Evolutionary conservation across 2,329 filamentous ascomycete genomes (phyloP).

Genomic region (Aspergillus costaricaensis): DNA sequence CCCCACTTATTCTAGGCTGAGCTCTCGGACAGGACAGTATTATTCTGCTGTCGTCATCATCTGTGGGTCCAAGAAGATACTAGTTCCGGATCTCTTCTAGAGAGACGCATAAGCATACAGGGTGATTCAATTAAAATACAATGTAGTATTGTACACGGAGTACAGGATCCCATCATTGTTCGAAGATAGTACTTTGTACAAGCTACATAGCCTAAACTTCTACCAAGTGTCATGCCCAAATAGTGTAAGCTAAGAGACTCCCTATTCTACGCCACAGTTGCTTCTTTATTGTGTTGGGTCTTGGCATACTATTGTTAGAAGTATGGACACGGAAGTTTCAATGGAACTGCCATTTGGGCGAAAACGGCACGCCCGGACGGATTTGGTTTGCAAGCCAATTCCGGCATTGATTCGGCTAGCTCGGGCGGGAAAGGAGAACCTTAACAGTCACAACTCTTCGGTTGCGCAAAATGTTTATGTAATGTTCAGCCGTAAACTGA

Average conservation of each 20-base stretch:
- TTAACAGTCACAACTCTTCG: not conserved
- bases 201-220: too few relatives aligned
- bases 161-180: not conserved
- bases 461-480: too few relatives aligned
- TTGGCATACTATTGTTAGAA: not conserved
- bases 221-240: too few relatives aligned
- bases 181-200: not conserved
- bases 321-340: not conserved
- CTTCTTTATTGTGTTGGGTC: not conserved
- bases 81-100: not conserved
- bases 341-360: not conserved
- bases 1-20: not conserved
- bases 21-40: not conserved
- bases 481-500: too few relatives aligned
- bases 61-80: not conserved
- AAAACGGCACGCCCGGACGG: not conserved
- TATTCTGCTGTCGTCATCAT: conserved; percentile 5
- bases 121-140: too few relatives aligned
- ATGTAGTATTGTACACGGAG: too few relatives aligned
- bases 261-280: too few relatives aligned
- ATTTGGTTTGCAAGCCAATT: not conserved
- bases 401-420: not conserved
- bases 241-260: too few relatives aligned
- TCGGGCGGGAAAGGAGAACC: not conserved
- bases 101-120: too few relatives aligned